Conservation (phyloP, 192 early-diverging fungal genomes). For the Paraglomus brasilianum region DNA sequence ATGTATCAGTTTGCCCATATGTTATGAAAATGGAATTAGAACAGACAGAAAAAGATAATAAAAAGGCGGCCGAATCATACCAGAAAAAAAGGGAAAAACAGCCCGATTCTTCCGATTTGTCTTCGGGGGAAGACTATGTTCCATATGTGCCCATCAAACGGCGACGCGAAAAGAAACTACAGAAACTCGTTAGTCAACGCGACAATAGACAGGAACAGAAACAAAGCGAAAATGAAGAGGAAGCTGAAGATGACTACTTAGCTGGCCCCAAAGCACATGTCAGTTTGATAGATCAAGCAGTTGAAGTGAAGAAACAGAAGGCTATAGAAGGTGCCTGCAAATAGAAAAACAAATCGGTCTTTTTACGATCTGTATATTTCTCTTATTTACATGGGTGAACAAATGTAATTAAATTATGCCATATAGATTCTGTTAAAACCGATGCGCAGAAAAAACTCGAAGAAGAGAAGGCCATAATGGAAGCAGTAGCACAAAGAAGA, state of each 20-base stretch:
- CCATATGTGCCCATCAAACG: slow-evolving; percentile 75
- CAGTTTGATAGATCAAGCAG: slow-evolving; percentile 84
- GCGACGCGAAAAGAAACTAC: slow-evolving; percentile 57
- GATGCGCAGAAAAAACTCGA: slow-evolving; percentile 81
- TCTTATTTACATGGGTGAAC: slow-evolving; percentile 35
- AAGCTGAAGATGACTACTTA: slow-evolving; percentile 42
- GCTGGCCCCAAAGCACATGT: slow-evolving; percentile 64
- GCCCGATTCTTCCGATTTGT: not conserved
- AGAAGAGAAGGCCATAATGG: slow-evolving; percentile 78
- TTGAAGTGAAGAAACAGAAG: slow-evolving; percentile 68
- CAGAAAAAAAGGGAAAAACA: not conserved
- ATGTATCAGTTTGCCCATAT: too few species aligned
- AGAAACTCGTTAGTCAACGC: slow-evolving; percentile 41
- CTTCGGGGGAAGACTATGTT: slow-evolving; percentile 59
- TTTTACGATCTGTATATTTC: not conserved
- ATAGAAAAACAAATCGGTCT: too few species aligned
- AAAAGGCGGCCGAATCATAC: too few species aligned
- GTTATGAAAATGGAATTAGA: too few species aligned
- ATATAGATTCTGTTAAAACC: slow-evolving; percentile 51
- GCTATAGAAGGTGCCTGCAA: slow-evolving; percentile 39
- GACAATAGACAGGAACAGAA: slow-evolving; percentile 33
- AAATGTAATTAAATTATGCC: not conserved
- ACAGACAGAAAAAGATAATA: too few species aligned
- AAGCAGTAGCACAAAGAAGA: slow-evolving; percentile 76
- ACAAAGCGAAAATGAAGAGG: slow-evolving; percentile 39